Evolutionary conservation across 768 basidiomycete genomes (phyloP).

Genomic region (Cystobasidium tubakii): DNA sequence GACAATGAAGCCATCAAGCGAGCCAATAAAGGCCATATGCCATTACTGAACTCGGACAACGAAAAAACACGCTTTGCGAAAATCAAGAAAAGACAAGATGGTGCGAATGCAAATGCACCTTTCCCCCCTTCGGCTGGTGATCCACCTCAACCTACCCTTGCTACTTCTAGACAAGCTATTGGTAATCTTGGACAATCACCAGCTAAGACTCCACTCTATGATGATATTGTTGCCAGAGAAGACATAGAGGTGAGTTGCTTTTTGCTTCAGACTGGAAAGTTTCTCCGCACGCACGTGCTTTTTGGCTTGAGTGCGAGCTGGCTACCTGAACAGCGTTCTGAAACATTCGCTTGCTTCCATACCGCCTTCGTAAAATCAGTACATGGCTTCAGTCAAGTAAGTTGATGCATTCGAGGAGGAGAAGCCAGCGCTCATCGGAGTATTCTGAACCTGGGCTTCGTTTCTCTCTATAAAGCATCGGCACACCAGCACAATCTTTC

Average conservation of each 20-base stretch:
- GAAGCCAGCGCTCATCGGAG: too few relatives aligned
- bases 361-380: not conserved
- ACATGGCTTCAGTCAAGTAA: slow-evolving; percentile 9
- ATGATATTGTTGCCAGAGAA: slow-evolving; percentile 4
- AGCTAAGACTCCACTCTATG: not conserved
- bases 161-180: not conserved
- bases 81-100: slow-evolving; percentile 8
- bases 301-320: too few relatives aligned
- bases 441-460: too few relatives aligned
- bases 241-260: slow-evolving; percentile 16
- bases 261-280: not conserved
- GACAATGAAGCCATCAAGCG: not conserved
- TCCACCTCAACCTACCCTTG: not conserved
- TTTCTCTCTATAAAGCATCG: slow-evolving; percentile 43
- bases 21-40: not conserved
- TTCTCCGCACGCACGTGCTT: too few relatives aligned
- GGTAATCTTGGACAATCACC: not conserved
- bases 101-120: not conserved
- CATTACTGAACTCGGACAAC: not conserved
- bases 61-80: not conserved
- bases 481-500: slow-evolving; percentile 48
- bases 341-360: too few relatives aligned
- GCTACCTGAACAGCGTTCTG: too few relatives aligned
- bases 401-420: too few relatives aligned
- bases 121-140: not conserved